Evolutionary conservation across 2,329 filamentous ascomycete species (phyloP).

Genomic region (Claviceps monticola): DNA sequence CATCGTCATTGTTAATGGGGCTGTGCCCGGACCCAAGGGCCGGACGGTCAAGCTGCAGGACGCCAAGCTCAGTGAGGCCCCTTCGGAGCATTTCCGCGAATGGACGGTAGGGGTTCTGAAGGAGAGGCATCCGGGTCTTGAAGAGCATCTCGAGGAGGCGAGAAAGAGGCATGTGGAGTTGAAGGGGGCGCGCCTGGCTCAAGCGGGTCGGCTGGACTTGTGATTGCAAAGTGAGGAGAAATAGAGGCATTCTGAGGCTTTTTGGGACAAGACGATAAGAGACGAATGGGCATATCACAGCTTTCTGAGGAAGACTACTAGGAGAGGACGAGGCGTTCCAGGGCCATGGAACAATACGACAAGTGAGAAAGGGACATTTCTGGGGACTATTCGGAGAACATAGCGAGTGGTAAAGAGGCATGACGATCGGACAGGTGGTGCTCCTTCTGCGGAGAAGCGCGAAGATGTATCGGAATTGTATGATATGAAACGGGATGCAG

Average conservation of each 20-base stretch:
- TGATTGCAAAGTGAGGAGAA: slow-evolving; percentile 7
- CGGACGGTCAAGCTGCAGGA: slow-evolving; percentile 77
- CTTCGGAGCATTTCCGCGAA: slow-evolving; percentile 33
- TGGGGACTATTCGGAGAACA: too few species aligned
- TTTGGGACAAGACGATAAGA: too few species aligned
- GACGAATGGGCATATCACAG: too few species aligned
- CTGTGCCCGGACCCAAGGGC: slow-evolving; percentile 78
- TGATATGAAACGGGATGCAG: too few species aligned
- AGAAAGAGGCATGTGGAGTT: slow-evolving; percentile 37
- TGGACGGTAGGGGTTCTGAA: slow-evolving; percentile 28
- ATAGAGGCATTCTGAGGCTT: not conserved
- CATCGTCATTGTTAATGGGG: slow-evolving; percentile 75
- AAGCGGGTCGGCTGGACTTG: slow-evolving; percentile 8
- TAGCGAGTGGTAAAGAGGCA: too few species aligned
- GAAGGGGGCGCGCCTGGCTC: slow-evolving; percentile 31
- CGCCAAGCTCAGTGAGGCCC: slow-evolving; percentile 66
- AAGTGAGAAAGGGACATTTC: too few species aligned
- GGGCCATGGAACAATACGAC: too few species aligned
- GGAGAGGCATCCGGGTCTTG: slow-evolving; percentile 33
- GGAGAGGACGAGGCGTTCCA: too few species aligned
- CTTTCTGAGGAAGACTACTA: too few species aligned
- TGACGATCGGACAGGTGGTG: too few species aligned
- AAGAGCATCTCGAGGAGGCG: slow-evolving; percentile 32
- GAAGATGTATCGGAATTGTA: too few species aligned
- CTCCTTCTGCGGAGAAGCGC: too few species aligned